A percentile compares a stretch with the other conserved stretches of the same genome.
These are phyloP conservation scores for Sugiyamaella sp. DNA, from an alignment of 1,139 yeast genomes.

Conservation along the genomic window DNA sequence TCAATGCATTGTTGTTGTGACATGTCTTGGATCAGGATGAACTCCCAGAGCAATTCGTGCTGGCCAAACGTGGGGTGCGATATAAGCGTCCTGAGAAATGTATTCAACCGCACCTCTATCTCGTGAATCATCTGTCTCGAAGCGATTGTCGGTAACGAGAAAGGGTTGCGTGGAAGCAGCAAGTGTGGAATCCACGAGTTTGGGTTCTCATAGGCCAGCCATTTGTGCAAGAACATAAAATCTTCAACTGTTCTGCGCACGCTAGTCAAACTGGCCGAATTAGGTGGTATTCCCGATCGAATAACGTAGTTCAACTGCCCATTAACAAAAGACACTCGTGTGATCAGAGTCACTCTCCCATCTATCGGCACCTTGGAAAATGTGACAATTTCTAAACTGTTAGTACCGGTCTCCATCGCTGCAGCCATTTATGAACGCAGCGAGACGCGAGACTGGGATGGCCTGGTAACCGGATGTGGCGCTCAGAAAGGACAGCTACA, in stretches of 20 bases:
- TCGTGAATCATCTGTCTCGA: constrained; percentile 50
- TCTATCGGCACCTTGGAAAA: constrained; percentile 21
- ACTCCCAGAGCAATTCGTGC: constrained; percentile 50
- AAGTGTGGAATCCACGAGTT: constrained; percentile 45
- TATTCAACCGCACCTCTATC: constrained; percentile 52
- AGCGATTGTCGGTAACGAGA: constrained; percentile 42
- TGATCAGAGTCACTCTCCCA: constrained; percentile 13
- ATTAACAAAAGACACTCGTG: constrained; percentile 36
- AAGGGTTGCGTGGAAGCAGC: constrained; percentile 39
- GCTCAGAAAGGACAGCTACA: no score
- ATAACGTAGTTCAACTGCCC: constrained; percentile 38
- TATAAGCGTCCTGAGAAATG: constrained; percentile 49
- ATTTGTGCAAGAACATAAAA: constrained; percentile 46
- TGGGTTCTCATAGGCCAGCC: constrained; percentile 43
- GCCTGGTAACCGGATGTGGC: no score
- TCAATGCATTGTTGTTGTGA: constrained; percentile 42
- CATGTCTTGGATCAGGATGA: constrained; percentile 46
- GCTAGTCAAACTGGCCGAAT: constrained; percentile 27
- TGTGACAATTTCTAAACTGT: constrained; percentile 25
- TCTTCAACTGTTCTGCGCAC: constrained; percentile 45
- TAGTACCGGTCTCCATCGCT: not conserved
- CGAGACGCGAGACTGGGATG: no score
- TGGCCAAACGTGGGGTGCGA: constrained; percentile 41
- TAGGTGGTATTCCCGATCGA: constrained; percentile 36
- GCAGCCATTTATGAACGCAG: no score